Percentiles rank a stretch among this genome's conserved stretches.
Conservation (phyloP, 1,284 basidiomycete species). For the Blastosporella zonata region DNA sequence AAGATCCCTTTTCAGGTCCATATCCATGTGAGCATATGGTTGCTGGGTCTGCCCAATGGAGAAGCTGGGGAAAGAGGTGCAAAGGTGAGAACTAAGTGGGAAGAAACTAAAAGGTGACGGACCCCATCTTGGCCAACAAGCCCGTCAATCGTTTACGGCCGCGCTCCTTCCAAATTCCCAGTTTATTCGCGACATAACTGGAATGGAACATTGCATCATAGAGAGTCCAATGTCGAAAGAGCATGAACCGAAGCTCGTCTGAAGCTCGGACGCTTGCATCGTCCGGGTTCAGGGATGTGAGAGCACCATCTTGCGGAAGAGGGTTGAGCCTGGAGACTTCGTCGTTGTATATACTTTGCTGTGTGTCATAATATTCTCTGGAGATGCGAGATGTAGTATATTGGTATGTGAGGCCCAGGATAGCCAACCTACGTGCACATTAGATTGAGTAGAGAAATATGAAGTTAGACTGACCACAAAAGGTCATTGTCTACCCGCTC, state of each 20-base stretch:
- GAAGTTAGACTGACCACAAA: constrained; percentile 64
- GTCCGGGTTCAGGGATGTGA: constrained; percentile 65
- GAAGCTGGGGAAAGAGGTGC: constrained; percentile 53
- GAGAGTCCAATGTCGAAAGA: constrained; percentile 97
- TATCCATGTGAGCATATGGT: constrained; percentile 93
- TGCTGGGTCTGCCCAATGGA: constrained; percentile 94
- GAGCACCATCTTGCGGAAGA: constrained; percentile 41
- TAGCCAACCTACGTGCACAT: constrained; percentile 71
- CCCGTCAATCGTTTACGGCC: constrained; percentile 89
- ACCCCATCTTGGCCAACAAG: constrained; percentile 99
- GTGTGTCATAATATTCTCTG: constrained; percentile 80
- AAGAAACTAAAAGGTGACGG: constrained; percentile 26
- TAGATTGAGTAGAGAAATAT: background rate
- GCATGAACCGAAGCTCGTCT: constrained; percentile 89
- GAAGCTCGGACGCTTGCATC: constrained; percentile 77
- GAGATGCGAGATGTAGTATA: constrained; percentile 89
- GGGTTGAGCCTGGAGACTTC: constrained; percentile 90
- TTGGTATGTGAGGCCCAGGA: constrained; percentile 92
- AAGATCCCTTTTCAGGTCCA: constrained; percentile 85
- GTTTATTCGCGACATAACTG: constrained; percentile 90
- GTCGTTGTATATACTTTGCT: constrained; percentile 76
- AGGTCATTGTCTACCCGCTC: constrained; percentile 93
- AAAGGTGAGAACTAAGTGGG: constrained; percentile 4
- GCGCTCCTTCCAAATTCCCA: constrained; percentile 95
- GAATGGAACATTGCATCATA: constrained; percentile 99